Base-by-base conservation (phyloP, 768 basidiomycete species). In the Lactarius sanguifluus region DNA sequence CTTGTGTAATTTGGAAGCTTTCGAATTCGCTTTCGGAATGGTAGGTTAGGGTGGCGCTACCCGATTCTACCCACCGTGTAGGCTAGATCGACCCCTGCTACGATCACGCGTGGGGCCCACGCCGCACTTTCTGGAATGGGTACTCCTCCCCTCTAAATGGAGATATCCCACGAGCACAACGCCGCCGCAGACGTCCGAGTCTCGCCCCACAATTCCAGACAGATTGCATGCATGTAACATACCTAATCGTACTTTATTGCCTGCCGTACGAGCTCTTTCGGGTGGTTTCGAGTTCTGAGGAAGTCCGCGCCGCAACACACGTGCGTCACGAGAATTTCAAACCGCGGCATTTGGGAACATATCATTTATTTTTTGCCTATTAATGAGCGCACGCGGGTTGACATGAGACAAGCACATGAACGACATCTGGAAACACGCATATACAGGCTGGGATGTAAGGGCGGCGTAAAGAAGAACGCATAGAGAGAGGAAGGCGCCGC, bases 321-420 rank as follows among this genome's bases (percentile, higher is more conserved):
- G 47, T 52, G 57, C 61, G 61, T 41, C 65, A 52, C 36, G n/a
- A 54, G 45, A 67, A 43, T 67, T 63, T 67, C 40, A 64, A 38
- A 64, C 25, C 34, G 25, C 58, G 47, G 62, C 62, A 59, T 64
- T 64, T 41, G 36, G 57, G 57, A 52, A 67, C 41, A 41, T 32
- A 23, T 52, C 28, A 15, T 66, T 66, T 58, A 40, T 62, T 34
- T 34, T 55, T 52, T 59, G 62, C 62, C 38, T 55, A 47, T 8
- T 40, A 40, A 40, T 41, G n/a, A 67, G 30, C 36, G 28, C 58
- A 64, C 62, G 54, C 40, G 34, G 40, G 41, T 59, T 64, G 52
- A 38, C 66, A 50, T 38, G 64, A 59, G 40, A 55, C 66, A 30
- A 38, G 58, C 66, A 67, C 62, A 47, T 63, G 62, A 40, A 43